Evolutionary conservation across 2,329 filamentous ascomycete genomes (phyloP).

Genomic region (Myriosclerotinia duriaeana): DNA sequence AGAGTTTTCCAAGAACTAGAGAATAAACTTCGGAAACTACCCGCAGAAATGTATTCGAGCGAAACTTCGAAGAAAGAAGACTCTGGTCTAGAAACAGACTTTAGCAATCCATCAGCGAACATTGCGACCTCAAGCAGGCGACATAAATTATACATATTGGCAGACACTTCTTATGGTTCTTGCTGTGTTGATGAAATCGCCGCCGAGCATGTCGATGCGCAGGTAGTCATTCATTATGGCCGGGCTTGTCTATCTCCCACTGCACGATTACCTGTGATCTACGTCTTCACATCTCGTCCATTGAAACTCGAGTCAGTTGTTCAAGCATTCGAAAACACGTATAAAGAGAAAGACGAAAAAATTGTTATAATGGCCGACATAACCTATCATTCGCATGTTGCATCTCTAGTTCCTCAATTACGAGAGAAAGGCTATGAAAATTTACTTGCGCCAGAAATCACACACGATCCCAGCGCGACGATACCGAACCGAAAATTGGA

Average conservation of each 20-base stretch:
- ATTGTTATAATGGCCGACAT: constrained; percentile 86
- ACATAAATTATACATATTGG: constrained; percentile 71
- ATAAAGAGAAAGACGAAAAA: constrained; percentile 57
- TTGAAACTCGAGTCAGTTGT: constrained; percentile 61
- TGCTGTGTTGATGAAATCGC: constrained; percentile 98
- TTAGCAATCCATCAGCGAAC: constrained; percentile 27
- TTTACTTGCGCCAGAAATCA: constrained; percentile 67
- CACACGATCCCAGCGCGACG: constrained; percentile 73
- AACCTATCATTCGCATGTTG: constrained; percentile 76
- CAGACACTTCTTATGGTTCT: constrained; percentile 93
- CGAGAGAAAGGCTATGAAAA: constrained; percentile 64
- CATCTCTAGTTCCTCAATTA: constrained; percentile 55
- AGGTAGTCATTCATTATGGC: constrained; percentile 93
- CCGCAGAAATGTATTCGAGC: constrained; percentile 19
- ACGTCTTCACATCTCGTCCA: constrained; percentile 77
- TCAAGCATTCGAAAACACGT: constrained; percentile 64
- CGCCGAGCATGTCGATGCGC: constrained; percentile 86
- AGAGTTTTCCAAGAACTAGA: constrained; percentile 70
- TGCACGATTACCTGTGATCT: constrained; percentile 79
- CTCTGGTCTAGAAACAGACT: constrained; percentile 28
- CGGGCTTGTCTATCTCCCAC: constrained; percentile 90
- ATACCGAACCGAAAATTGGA: constrained; percentile 75
- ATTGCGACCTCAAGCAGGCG: neutral
- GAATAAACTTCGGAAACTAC: constrained; percentile 45
- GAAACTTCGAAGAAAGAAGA: constrained; percentile 18